Evolutionary conservation across 371 early-diverging fungal species (phyloP), one percentile per base, ranked within the genome.

Genomic region (Mucor lusitanicus): DNA sequence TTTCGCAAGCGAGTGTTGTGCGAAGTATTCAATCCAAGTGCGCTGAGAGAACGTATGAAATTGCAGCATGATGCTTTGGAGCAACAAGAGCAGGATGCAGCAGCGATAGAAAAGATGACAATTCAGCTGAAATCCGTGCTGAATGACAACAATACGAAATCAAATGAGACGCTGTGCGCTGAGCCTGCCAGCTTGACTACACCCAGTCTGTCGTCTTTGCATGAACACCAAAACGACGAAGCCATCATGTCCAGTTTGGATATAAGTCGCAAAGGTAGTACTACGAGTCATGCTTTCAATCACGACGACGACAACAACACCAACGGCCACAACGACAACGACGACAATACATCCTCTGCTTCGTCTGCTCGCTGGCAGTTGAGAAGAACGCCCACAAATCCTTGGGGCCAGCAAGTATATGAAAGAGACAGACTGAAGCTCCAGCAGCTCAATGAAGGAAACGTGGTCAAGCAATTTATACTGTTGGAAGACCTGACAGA

Each of bases 401-500:
- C 71, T 33, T 70, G 71, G 71, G 37, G 66, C 30, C 66, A 57
- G 13, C 71, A 70, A 50, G 71, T 70, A 6, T 70, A 70, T 58
- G 63, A 70, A 25, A 35, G 65, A 30, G 72, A 69, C 27, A 32
- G 35, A 46, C 65, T 64, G 32, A 67, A 63, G 12, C n/a, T 62
- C 1, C 53, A 40, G 12, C 69, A 64, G 25, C 33, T 63, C 56
- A 12, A 55, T 27, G 50, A 62, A 15, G 69, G 88, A 12, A 40
- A 66, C 8, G 42, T 65, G 3, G 39, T 63, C 7, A 61, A 58
- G 15, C 71, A 95, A 75, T 97, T 96, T 68, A 86, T 97, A 61
- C 72, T 97, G 15, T 70, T 97, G 73, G 92, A 94, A 63, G 97
- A 97, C 76, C 78, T 97, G 58, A 97, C 97, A 0, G 89, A 91